Evolutionary conservation across 192 early-diverging fungal genomes (phyloP).

Genomic region (Linnemannia exigua): DNA sequence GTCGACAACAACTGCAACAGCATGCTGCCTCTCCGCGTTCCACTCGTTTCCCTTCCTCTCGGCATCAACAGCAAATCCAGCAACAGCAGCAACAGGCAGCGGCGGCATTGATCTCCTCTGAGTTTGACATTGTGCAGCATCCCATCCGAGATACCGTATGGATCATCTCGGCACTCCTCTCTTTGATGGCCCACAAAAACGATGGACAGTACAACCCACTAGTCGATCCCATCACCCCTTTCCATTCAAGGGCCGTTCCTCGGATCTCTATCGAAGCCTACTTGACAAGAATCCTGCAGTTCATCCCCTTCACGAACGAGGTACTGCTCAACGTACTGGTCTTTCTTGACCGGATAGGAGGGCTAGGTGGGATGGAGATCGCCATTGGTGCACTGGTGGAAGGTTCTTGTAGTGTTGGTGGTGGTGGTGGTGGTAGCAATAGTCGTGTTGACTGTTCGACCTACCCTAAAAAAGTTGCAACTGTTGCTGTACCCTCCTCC

Average conservation of each 20-base stretch:
- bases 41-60: not conserved
- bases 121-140: constrained; percentile 60
- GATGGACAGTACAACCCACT: constrained; percentile 52
- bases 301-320: constrained; percentile 79
- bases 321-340: constrained; percentile 76
- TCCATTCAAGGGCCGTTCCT: constrained; percentile 79
- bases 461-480: not conserved
- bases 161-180: constrained; percentile 64
- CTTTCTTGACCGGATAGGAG: constrained; percentile 78
- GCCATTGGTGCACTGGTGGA: not conserved
- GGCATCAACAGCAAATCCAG: constrained; percentile 3
- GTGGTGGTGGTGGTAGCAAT: not conserved
- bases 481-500: not conserved
- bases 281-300: constrained; percentile 74
- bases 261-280: constrained; percentile 76
- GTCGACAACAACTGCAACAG: not conserved
- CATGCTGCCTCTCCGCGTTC: not conserved
- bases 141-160: constrained; percentile 58
- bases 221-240: constrained; percentile 66
- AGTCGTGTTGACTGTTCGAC: not conserved
- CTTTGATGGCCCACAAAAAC: constrained; percentile 60
- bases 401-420: not conserved
- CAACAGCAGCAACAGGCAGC: not conserved
- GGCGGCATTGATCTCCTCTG: constrained; percentile 1
- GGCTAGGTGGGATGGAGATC: constrained; percentile 45